A percentile compares a stretch with the other conserved stretches of the same genome.
Conservation (phyloP, 2,329 filamentous ascomycete genomes). For the Leptographium wingfieldii region DNA sequence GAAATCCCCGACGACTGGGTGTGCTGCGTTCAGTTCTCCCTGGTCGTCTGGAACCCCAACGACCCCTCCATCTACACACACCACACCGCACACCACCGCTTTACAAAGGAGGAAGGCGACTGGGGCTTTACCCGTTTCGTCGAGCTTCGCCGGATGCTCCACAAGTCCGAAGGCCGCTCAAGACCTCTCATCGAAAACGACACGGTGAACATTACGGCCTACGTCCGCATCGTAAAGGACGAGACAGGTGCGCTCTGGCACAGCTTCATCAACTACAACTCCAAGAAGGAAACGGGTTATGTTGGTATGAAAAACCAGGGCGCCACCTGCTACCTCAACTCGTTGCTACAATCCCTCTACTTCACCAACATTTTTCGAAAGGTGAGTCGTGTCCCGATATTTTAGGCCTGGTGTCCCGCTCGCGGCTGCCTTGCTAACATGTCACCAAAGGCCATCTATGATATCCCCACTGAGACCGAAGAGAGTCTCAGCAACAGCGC, state of each 20-base stretch:
- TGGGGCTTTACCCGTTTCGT: conserved; percentile 98
- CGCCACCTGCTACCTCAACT: conserved; percentile 81
- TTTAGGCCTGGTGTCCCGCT: not conserved
- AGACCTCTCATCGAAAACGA: conserved; percentile 70
- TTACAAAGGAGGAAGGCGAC: conserved; percentile 90
- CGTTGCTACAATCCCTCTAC: conserved; percentile 70
- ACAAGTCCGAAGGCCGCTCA: conserved; percentile 50
- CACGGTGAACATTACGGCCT: conserved; percentile 67
- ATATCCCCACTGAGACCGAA: conserved; percentile 86
- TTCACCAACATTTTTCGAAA: conserved; percentile 91
- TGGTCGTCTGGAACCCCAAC: conserved; percentile 89
- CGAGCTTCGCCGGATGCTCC: conserved; percentile 77
- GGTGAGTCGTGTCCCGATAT: conserved; percentile 27
- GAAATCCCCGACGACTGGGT: conserved; percentile 86
- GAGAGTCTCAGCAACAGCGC: conserved; percentile 76
- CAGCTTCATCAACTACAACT: conserved; percentile 89
- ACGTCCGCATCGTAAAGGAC: conserved; percentile 70
- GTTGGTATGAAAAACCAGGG: conserved; percentile 95
- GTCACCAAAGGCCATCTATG: conserved; percentile 65
- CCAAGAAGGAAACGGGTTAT: conserved; percentile 97
- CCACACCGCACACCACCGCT: conserved; percentile 82
- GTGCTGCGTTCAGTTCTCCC: conserved; percentile 87
- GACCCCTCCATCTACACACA: conserved; percentile 78
- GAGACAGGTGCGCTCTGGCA: conserved; percentile 85
- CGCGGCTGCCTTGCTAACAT: not conserved